Percentiles rank a stretch among this genome's conserved stretches.
Evolutionary conservation across 345 rosid species (phyloP).

Genomic region (Sonneratia caseolaris): DNA sequence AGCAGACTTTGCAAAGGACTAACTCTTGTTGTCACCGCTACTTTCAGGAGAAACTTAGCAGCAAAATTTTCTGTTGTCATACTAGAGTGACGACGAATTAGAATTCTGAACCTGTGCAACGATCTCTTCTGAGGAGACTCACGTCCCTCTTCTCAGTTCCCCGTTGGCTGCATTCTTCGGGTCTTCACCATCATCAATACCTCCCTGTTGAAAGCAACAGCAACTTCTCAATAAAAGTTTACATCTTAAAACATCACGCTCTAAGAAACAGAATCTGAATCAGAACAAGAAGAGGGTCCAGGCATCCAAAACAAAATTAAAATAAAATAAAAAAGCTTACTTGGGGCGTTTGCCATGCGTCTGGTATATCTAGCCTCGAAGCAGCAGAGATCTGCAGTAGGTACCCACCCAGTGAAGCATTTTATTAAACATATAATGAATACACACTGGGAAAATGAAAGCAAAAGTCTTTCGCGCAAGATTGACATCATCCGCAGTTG

Average conservation of each 20-base stretch:
- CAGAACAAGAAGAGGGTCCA: background rate
- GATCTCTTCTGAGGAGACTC: conserved; percentile 65
- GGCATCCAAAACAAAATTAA: background rate
- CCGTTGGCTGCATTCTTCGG: conserved; percentile 79
- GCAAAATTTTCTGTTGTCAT: background rate
- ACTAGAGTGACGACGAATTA: background rate
- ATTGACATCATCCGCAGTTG: background rate
- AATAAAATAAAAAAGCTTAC: conserved; percentile 23
- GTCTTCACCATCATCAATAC: conserved; percentile 84
- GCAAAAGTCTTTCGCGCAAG: background rate
- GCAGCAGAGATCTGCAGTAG: conserved; percentile 67
- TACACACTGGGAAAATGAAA: background rate
- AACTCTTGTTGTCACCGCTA: background rate
- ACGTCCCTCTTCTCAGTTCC: conserved; percentile 88
- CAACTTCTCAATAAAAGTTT: background rate
- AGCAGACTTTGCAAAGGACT: conserved; percentile 2
- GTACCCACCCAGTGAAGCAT: background rate
- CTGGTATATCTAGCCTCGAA: conserved; percentile 73
- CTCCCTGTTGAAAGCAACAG: conserved; percentile 42
- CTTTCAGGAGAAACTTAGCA: background rate
- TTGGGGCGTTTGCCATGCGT: conserved; percentile 99
- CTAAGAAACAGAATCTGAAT: background rate
- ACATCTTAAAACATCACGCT: background rate
- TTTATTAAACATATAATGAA: background rate
- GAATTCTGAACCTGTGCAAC: conserved; percentile 58